Percentiles rank a stretch among this genome's conserved stretches.
Evolutionary conservation across 2,329 filamentous ascomycete genomes (phyloP).

Genomic region (Aspergillus calidoustus): DNA sequence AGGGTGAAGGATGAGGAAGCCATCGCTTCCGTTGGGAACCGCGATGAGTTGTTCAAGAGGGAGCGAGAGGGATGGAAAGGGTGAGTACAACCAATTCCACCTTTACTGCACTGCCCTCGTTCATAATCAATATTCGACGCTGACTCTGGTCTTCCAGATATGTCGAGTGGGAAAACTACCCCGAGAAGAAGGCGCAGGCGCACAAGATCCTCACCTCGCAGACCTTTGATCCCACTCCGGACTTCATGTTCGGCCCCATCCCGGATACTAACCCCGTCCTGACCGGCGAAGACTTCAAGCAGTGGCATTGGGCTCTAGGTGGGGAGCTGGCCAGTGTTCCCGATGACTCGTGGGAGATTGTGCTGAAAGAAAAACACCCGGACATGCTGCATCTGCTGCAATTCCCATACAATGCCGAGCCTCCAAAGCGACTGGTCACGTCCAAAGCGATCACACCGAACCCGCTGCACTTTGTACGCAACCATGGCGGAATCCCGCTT

Average conservation of each 20-base stretch:
- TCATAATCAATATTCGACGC: too few relatives aligned
- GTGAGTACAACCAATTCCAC: neutral
- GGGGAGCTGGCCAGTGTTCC: conserved; percentile 54
- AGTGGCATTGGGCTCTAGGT: conserved; percentile 61
- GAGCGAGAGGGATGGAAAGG: conserved; percentile 31
- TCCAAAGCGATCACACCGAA: conserved; percentile 64
- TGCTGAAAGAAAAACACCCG: conserved; percentile 61
- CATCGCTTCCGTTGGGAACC: conserved; percentile 48
- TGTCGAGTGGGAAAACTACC: conserved; percentile 72
- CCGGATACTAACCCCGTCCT: conserved; percentile 63
- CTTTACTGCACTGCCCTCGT: too few relatives aligned
- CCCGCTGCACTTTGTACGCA: conserved; percentile 68
- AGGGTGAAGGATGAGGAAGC: conserved; percentile 38
- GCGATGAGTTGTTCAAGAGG: conserved; percentile 45
- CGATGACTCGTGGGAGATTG: conserved; percentile 62
- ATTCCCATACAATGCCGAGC: conserved; percentile 69
- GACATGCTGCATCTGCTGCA: conserved; percentile 67
- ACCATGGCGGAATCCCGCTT: conserved; percentile 72
- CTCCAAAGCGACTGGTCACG: conserved; percentile 62
- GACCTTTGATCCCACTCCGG: conserved; percentile 55
- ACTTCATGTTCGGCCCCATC: conserved; percentile 61
- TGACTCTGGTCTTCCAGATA: conserved; percentile 44
- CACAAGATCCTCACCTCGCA: conserved; percentile 59
- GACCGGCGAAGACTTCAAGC: conserved; percentile 61
- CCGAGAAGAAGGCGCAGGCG: conserved; percentile 67